These are phyloP conservation scores for Melaleuca alternifolia DNA, from an alignment of 345 rosid species.

Conservation along the genomic window DNA sequence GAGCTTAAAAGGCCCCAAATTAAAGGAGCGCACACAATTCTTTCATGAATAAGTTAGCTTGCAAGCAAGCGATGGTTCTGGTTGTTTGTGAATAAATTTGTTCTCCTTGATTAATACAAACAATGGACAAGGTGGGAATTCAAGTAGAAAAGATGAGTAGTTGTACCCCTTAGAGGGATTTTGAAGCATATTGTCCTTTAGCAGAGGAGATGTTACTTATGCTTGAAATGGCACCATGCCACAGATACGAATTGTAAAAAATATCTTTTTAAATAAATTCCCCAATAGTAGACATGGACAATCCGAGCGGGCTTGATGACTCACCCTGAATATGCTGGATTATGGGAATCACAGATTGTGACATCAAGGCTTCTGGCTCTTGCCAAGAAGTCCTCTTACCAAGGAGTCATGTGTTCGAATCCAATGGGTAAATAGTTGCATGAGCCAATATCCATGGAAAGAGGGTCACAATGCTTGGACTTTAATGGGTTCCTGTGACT, in stretches of 20 bases:
- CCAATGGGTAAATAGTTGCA: background rate
- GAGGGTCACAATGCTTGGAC: background rate
- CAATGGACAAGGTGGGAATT: background rate
- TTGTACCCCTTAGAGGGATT: background rate
- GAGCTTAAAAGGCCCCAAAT: background rate
- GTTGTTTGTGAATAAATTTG: background rate
- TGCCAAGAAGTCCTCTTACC: too few relatives aligned
- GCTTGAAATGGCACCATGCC: background rate
- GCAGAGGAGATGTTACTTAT: background rate
- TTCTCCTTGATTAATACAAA: background rate
- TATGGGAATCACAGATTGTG: background rate
- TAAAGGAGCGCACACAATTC: background rate
- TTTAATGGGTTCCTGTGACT: background rate
- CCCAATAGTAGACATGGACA: background rate
- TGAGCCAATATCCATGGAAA: background rate
- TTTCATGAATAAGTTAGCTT: background rate
- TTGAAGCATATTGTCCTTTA: background rate
- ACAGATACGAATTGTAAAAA: background rate
- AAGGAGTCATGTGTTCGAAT: background rate
- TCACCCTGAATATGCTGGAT: background rate
- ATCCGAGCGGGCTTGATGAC: background rate
- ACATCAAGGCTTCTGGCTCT: background rate
- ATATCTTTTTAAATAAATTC: background rate
- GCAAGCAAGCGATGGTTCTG: background rate
- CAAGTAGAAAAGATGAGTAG: background rate